These are phyloP conservation scores for Carex pumila DNA, from an alignment of 176 grass and related monocot species.

Conservation along the genomic window DNA sequence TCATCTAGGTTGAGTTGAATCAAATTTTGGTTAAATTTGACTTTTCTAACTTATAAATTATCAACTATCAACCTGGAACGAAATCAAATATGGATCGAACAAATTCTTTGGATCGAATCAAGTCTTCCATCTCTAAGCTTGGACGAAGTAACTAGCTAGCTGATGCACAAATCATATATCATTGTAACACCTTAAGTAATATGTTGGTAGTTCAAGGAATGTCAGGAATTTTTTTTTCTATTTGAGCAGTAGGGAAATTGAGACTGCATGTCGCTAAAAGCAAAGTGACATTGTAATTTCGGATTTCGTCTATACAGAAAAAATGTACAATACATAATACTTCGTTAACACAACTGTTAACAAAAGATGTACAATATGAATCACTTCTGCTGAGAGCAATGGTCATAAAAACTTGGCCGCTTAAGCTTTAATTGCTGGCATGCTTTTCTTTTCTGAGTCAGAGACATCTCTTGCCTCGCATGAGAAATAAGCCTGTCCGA, in stretches of 20 bases:
- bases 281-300: not conserved
- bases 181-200: too few relatives aligned
- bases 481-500: constrained; percentile 66
- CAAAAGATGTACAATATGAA: not conserved
- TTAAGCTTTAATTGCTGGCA: not conserved
- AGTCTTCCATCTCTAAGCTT: too few relatives aligned
- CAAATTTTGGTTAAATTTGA: too few relatives aligned
- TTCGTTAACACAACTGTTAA: not conserved
- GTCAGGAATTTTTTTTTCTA: not conserved
- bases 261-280: not conserved
- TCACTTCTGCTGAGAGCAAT: not conserved
- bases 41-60: too few relatives aligned
- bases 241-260: not conserved
- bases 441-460: constrained; percentile 12
- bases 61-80: too few relatives aligned
- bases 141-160: too few relatives aligned
- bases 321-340: not conserved
- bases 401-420: constrained; percentile 4
- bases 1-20: too few relatives aligned
- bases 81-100: too few relatives aligned
- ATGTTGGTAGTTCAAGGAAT: too few relatives aligned
- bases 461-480: constrained; percentile 43
- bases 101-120: too few relatives aligned
- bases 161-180: too few relatives aligned
- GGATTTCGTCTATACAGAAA: not conserved